These are phyloP conservation scores for Sporisorium scitamineum DNA, from an alignment of 1,284 basidiomycete genomes.

Conservation along the genomic window DNA sequence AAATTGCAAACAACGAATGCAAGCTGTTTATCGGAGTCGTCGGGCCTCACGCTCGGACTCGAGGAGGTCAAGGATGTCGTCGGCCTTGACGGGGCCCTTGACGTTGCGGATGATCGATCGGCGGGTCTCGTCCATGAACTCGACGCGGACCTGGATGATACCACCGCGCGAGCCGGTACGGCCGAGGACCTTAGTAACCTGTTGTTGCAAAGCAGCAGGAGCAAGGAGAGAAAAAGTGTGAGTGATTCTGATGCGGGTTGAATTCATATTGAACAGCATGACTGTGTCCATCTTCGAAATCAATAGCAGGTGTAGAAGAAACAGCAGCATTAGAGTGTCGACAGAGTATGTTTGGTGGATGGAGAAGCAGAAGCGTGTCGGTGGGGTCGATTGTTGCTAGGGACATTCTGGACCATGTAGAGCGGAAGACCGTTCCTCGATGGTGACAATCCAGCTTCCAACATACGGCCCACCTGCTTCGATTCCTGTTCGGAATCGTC, in stretches of 20 bases:
- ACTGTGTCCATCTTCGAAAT: not conserved
- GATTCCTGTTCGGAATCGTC: too few relatives aligned
- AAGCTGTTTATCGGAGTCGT: constrained; percentile 69
- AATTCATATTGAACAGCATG: not conserved
- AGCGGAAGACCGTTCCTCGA: not conserved
- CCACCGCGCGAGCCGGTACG: constrained; percentile 99
- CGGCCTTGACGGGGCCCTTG: constrained; percentile 95
- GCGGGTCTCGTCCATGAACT: constrained; percentile 97
- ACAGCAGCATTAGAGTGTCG: not conserved
- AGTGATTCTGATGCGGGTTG: constrained; percentile 18
- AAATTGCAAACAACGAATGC: not conserved
- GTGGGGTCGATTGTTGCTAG: not conserved
- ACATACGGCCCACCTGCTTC: not conserved
- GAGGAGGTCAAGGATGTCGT: constrained; percentile 96
- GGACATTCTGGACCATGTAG: not conserved
- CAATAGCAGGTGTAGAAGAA: not conserved
- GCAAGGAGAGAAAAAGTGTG: constrained; percentile 15
- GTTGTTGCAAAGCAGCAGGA: constrained; percentile 10
- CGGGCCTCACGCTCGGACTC: constrained; percentile 99
- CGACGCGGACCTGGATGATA: constrained; percentile 99
- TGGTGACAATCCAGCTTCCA: not conserved
- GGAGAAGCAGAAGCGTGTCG: not conserved
- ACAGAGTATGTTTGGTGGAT: not conserved
- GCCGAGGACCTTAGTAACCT: constrained; percentile 84
- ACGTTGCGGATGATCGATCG: constrained; percentile 99